Percentiles rank a stretch among this genome's conserved stretches.
phyloP scores from a whole-genome alignment of 768 basidiomycete genomes.

The Lactarius akahatsu region DNA sequence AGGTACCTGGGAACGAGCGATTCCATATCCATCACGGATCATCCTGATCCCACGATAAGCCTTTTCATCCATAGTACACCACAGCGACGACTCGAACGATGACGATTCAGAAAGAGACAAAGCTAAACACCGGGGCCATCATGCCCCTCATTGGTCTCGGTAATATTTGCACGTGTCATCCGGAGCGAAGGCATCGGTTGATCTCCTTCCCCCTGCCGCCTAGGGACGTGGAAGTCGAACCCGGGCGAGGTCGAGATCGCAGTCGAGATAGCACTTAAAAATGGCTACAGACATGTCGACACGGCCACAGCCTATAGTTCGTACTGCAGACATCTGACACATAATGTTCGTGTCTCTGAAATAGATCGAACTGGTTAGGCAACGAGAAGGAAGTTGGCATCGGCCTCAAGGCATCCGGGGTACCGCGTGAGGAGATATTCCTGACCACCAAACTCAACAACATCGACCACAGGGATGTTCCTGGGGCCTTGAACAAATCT shows the following conservation, averaged over 20 bases:
- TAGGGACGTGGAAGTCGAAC: slow-evolving; percentile 77
- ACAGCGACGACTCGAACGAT: neutral
- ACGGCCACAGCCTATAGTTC: slow-evolving; percentile 62
- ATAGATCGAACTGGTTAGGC: slow-evolving; percentile 28
- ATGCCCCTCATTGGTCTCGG: slow-evolving; percentile 52
- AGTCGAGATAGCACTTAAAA: slow-evolving; percentile 68
- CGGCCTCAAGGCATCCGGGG: slow-evolving; percentile 74
- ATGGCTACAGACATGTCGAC: slow-evolving; percentile 74
- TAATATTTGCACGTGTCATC: slow-evolving; percentile 62
- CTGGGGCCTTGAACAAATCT: slow-evolving; percentile 65
- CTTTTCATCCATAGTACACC: neutral
- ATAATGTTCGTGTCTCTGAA: neutral
- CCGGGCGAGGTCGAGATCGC: slow-evolving; percentile 72
- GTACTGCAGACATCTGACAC: neutral
- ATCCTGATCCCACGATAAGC: neutral
- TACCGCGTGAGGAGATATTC: slow-evolving; percentile 73
- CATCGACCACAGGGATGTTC: slow-evolving; percentile 56
- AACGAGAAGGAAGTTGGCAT: slow-evolving; percentile 83
- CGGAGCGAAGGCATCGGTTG: slow-evolving; percentile 1
- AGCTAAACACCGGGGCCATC: slow-evolving; percentile 72
- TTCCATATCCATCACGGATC: neutral
- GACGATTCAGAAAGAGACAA: slow-evolving; percentile 32
- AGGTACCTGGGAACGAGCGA: neutral
- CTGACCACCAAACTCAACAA: slow-evolving; percentile 75
- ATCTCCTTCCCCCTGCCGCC: neutral